Evolutionary conservation across 2,329 filamentous ascomycete species (phyloP).

Genomic region (Coniochaeta ligniaria): DNA sequence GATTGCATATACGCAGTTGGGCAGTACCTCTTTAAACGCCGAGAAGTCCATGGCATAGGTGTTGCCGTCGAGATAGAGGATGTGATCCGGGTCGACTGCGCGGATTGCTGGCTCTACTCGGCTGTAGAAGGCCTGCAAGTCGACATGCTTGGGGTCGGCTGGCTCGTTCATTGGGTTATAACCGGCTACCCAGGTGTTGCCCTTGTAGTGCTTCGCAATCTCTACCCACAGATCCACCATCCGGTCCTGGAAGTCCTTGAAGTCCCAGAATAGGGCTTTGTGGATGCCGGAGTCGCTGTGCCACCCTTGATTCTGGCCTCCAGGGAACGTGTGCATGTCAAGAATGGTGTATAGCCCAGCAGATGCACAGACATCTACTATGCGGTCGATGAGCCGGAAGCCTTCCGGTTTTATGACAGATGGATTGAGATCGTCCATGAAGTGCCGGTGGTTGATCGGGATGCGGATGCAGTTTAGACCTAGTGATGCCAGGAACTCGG

Average conservation of each 20-base stretch:
- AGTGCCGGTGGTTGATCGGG: constrained; percentile 51
- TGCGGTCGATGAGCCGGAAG: constrained; percentile 37
- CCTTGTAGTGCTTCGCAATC: constrained; percentile 28
- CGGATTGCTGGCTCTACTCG: constrained; percentile 28
- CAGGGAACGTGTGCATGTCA: constrained; percentile 33
- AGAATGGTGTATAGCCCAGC: constrained; percentile 31
- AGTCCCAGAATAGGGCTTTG: constrained; percentile 33
- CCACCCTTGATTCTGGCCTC: constrained; percentile 35
- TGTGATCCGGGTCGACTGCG: constrained; percentile 32
- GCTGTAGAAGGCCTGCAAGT: constrained; percentile 23
- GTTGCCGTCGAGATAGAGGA: constrained; percentile 40
- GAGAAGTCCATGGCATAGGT: constrained; percentile 46
- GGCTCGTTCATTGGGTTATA: constrained; percentile 23
- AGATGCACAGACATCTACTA: constrained; percentile 32
- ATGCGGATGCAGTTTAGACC: constrained; percentile 52
- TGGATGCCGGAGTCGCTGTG: constrained; percentile 26
- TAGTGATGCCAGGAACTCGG: constrained; percentile 44
- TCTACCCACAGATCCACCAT: constrained; percentile 30
- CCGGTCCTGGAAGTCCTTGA: constrained; percentile 32
- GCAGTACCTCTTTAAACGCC: constrained; percentile 31
- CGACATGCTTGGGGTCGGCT: constrained; percentile 12
- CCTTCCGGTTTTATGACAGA: constrained; percentile 34
- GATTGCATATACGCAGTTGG: constrained; percentile 41
- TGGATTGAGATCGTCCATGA: constrained; percentile 41
- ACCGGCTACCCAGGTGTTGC: constrained; percentile 25